Conservation (phyloP, 345 rosid genomes). For the Luvunga scandens region DNA sequence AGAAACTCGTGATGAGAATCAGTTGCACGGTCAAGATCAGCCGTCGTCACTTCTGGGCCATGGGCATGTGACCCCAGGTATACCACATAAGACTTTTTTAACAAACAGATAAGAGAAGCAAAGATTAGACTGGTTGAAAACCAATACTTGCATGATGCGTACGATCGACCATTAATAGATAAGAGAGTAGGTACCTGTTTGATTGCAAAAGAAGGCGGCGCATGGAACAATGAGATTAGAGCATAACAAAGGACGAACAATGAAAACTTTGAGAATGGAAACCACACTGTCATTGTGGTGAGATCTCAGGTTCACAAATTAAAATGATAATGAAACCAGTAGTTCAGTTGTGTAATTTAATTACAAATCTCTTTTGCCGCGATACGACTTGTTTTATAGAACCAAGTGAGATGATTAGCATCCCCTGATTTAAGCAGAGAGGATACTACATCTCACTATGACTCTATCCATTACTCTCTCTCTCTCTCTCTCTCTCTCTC, state of each 20-base stretch:
- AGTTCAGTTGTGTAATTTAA: too few species aligned
- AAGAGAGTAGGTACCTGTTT: conserved; percentile 28
- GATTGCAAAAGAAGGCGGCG: conserved; percentile 39
- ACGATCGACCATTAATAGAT: too few species aligned
- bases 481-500: too few species aligned
- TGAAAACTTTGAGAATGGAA: conserved; percentile 16
- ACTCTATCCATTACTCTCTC: too few species aligned
- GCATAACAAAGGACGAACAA: conserved; percentile 5
- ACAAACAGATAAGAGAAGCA: neutral
- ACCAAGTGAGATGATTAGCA: neutral
- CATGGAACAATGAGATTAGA: conserved; percentile 19
- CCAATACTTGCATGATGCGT: neutral
- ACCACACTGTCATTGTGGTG: conserved; percentile 14
- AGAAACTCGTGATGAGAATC: conserved; percentile 51
- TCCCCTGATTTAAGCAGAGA: neutral
- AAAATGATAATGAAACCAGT: too few species aligned
- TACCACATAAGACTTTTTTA: conserved; percentile 50
- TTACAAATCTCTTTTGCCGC: too few species aligned
- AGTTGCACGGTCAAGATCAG: conserved; percentile 33
- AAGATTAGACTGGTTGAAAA: neutral
- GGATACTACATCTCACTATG: neutral
- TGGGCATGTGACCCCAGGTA: conserved; percentile 74
- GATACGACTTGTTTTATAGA: too few species aligned
- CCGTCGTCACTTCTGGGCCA: conserved; percentile 30
- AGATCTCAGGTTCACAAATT: neutral